Evolutionary conservation across 306 rosid species (phyloP).

Genomic region (Vicia villosa): DNA sequence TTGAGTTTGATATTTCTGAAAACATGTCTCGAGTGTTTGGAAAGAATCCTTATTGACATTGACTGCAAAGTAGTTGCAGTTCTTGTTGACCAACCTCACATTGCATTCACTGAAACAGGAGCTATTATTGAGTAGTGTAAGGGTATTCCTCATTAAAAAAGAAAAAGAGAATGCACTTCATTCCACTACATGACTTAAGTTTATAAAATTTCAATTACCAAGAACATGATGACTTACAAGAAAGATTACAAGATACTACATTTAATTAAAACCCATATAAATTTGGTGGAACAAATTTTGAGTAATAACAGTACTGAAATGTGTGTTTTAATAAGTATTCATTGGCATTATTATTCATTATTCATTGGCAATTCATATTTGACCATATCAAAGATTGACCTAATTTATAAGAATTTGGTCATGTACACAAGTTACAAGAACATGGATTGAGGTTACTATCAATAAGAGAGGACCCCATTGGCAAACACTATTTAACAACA

Average conservation of each 20-base stretch:
- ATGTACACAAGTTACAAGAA: neutral
- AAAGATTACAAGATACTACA: too few relatives aligned
- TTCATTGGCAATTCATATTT: neutral
- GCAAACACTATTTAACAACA: neutral
- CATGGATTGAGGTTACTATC: neutral
- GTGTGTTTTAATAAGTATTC: too few relatives aligned
- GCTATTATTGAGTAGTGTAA: too few relatives aligned
- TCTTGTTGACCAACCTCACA: neutral
- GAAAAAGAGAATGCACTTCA: neutral
- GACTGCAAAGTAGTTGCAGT: neutral
- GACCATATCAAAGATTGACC: neutral
- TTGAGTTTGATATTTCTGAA: neutral
- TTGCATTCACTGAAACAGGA: neutral
- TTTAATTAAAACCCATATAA: too few relatives aligned
- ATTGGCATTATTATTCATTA: too few relatives aligned
- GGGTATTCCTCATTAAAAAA: too few relatives aligned
- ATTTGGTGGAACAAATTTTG: too few relatives aligned
- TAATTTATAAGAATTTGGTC: neutral
- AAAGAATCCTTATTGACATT: neutral
- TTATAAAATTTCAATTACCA: neutral
- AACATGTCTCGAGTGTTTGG: neutral
- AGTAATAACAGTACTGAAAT: too few relatives aligned
- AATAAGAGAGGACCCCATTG: neutral
- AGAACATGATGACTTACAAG: too few relatives aligned
- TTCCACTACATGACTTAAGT: neutral